These are phyloP conservation scores for Lomentospora prolificans DNA, from an alignment of 2,329 filamentous ascomycete genomes.

Conservation along the genomic window DNA sequence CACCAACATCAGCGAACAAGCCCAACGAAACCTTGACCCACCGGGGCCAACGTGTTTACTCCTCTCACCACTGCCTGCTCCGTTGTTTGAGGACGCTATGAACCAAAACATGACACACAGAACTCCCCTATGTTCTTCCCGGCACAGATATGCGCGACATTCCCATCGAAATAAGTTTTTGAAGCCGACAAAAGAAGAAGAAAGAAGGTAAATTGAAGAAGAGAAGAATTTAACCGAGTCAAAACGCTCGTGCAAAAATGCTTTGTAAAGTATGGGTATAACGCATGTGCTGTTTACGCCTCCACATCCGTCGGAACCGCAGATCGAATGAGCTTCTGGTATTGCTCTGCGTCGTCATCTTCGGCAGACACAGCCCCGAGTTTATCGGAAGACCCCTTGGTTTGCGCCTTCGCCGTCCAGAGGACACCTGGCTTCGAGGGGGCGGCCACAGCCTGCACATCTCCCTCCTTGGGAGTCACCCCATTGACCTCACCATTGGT, in stretches of 20 bases:
- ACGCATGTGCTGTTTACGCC: constrained; percentile 5
- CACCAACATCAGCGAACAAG: too few species aligned
- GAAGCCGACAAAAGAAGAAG: background rate
- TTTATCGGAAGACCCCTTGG: constrained; percentile 12
- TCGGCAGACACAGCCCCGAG: constrained; percentile 20
- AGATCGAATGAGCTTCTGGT: constrained; percentile 27
- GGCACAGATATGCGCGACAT: background rate
- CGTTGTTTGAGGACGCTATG: background rate
- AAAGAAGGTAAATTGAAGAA: background rate
- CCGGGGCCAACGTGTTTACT: too few species aligned
- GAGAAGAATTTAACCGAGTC: background rate
- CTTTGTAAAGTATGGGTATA: constrained; percentile 2
- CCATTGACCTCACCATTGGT: constrained; percentile 20
- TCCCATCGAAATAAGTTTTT: too few species aligned
- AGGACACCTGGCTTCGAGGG: constrained; percentile 20
- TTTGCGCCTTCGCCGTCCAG: constrained; percentile 19
- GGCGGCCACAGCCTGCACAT: constrained; percentile 12
- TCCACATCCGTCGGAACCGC: constrained; percentile 24
- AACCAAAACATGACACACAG: background rate
- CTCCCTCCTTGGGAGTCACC: constrained; percentile 20
- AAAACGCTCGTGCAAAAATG: background rate
- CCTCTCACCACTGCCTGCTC: too few species aligned
- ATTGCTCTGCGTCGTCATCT: constrained; percentile 24
- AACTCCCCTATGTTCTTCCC: background rate
- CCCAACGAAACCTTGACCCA: too few species aligned